Base-by-base conservation (phyloP, 768 basidiomycete species). In the Neoboletus magnificus region DNA sequence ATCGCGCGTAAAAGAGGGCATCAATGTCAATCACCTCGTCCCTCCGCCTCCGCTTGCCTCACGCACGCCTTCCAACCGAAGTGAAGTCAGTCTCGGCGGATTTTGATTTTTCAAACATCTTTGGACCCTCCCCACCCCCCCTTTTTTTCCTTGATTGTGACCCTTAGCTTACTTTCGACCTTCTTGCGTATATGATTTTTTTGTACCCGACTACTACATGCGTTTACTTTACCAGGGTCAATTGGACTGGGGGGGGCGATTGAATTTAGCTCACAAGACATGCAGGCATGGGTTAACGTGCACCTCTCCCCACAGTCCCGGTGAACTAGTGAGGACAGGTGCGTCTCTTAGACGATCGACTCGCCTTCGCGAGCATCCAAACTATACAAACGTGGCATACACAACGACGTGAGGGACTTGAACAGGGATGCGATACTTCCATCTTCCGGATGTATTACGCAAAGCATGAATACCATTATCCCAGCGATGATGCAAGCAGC, bases 11-110 rank as follows among this genome's bases (percentile, higher is more conserved):
- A 68, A 66, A 51, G 77, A 77, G n/a, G 55, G 68, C 11, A 29
- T 53, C 13, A 45, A 27, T 2, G n/a, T 1, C 12, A 69, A 72
- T 44, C 68, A 71, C 25, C 71, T 77, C 39, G 48, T 58, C 9
- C 73, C 73, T 27, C 78, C 76, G 5, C 61, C 43, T 9, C 50
- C 69, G 0, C 59, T 64, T 15, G 55, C 61, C 49, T 68, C 75
- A 16, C 70, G 78, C 16, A 73, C 76, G 36, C 76, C 78, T 15
- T 79, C 79, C 42, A 78, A 79, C 59, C 68, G 75, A 5, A 79
- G 78, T 52, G 79, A 79, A 56, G 64, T 74, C 41, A 79, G 78
- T 56, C 62, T 79, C 10, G 69, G 69, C 2, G 75, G 67, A 8
- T 58, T 69, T 35, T 77, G 62, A 69, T 52, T 43, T 18, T 41